These are phyloP conservation scores for Candida xyloterini DNA, from an alignment of 805 yeast genomes.

Conservation along the genomic window DNA sequence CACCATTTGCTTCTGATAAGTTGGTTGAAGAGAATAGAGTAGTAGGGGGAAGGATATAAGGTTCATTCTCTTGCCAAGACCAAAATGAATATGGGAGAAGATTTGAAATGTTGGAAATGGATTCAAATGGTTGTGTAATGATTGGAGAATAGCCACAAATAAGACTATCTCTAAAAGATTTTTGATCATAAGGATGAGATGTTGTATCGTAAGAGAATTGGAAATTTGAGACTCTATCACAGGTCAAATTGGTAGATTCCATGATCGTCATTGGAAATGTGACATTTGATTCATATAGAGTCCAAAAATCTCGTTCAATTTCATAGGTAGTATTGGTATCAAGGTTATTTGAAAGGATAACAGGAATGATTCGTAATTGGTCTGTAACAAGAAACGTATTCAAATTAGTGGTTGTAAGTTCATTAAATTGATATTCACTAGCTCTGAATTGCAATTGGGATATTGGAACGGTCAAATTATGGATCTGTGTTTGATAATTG, in stretches of 20 bases:
- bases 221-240: slow-evolving; percentile 6
- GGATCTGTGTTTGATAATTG: slow-evolving; percentile 10
- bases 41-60: slow-evolving; percentile 30
- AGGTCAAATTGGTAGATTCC: not conserved
- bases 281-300: slow-evolving; percentile 9
- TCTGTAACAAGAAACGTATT: slow-evolving; percentile 34
- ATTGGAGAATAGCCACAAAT: slow-evolving; percentile 68
- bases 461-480: slow-evolving; percentile 8
- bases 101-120: slow-evolving; percentile 28
- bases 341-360: slow-evolving; percentile 32
- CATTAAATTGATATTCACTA: not conserved
- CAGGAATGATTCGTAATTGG: slow-evolving; percentile 36
- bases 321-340: slow-evolving; percentile 32
- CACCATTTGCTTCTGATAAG: slow-evolving; percentile 2
- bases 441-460: slow-evolving; percentile 1
- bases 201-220: slow-evolving; percentile 37
- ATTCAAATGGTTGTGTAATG: slow-evolving; percentile 38
- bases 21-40: slow-evolving; percentile 3
- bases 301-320: slow-evolving; percentile 16
- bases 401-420: slow-evolving; percentile 23
- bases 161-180: slow-evolving; percentile 38
- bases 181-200: slow-evolving; percentile 36
- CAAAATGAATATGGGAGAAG: slow-evolving; percentile 46
- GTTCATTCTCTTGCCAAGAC: slow-evolving; percentile 73
- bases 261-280: slow-evolving; percentile 5